Base-by-base conservation (phyloP, 768 basidiomycete genomes). In the Lyophyllum atratum region DNA sequence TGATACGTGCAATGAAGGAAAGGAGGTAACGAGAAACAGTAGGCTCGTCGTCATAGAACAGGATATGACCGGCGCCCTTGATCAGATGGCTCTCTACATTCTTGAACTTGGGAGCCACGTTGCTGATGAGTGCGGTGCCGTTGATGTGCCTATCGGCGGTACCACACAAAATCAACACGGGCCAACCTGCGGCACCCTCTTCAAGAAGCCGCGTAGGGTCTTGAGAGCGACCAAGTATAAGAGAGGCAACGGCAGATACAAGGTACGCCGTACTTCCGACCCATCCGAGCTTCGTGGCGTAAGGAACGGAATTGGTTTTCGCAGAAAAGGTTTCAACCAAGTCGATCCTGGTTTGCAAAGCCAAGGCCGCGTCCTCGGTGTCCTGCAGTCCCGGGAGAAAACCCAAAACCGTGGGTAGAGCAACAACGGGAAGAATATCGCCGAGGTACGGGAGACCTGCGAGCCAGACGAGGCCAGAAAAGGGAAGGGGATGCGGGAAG, bases 71-170 rank as follows among this genome's bases (percentile, higher is more conserved):
- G 17, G 46, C 52, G 25, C 67, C 71, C 29, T 67, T 59, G 53
- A 74, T 59, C 45, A 64, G 58, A 48, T 67, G 58, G 21, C 62
- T 61, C 49, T 74, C 70, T 26, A 69, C 50, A 47, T 75, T 63
- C 54, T 65, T 72, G 66, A 76, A 76, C 56, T 71, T 64, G 12
- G 67, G 65, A 50, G 60, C 56, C 61, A 73, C 61, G 49, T 66
- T 59, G 24, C 60, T 56, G 5, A 65, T 64, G 7, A 72, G 56
- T n/a, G 61, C 66, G 24, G 71, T 56, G 25, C 66, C 65, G 6
- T 55, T 58, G 10, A 71, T 58, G 14, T 69, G 66, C 17, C 52
- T 64, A 52, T 75, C 73, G 15, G 37, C 44, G 12, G 62, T 62
- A 6, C 68, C 72, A 26, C 56, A 58, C 3, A 73, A 50, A 19